Evolutionary conservation across 306 rosid genomes (phyloP), one percentile per base, ranked within the genome.

Genomic region (Leucaena leucocephala): DNA sequence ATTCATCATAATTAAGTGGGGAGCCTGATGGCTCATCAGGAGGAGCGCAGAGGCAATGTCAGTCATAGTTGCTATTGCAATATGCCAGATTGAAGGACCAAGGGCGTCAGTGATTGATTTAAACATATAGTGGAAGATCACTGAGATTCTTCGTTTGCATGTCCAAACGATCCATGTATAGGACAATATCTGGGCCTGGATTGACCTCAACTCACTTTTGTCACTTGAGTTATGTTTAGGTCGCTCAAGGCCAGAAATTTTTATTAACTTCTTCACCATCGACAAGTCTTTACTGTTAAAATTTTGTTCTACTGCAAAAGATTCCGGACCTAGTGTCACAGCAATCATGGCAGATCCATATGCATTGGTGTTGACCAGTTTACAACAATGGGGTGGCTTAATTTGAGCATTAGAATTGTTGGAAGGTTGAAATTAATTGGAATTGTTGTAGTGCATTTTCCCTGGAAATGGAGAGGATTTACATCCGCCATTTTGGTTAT

Each of bases 1-100:
- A 92, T 65, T 87, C 90, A 86, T 94, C 97, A 83, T 94, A 92
- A 82, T 88, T 88, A 80, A 94, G 80, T 14, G 97, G 97, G 79
- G 91, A 65, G 75, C 27, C 27, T 27, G 27, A 27, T 27, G 27
- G 27, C 27, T 27, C 27, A 27, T 27, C 27, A 27, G 27, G 27
- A 27, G 27, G 39, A 36, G 3, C 98, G 97, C 22, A 94, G 98
- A 46, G 97, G 93, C 93, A 61, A 85, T 94, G 83, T 94, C 97
- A 42, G 98, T 94, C 63, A 92, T 85, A 69, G 90, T 86, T 64
- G 92, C 90, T 61, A 92, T 85, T 50, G 89, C 91, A 82, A 83
- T 88, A 35, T 87, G 87, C 98, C 98, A 94, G 76, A 91, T 88
- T 34, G 97, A 83, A 72, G 92, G 63, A 78, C 97, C 97, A 68